Percentiles rank a stretch among this genome's conserved stretches.
Conservation (phyloP, 129 eudicot genomes). For the Daucus carota region DNA sequence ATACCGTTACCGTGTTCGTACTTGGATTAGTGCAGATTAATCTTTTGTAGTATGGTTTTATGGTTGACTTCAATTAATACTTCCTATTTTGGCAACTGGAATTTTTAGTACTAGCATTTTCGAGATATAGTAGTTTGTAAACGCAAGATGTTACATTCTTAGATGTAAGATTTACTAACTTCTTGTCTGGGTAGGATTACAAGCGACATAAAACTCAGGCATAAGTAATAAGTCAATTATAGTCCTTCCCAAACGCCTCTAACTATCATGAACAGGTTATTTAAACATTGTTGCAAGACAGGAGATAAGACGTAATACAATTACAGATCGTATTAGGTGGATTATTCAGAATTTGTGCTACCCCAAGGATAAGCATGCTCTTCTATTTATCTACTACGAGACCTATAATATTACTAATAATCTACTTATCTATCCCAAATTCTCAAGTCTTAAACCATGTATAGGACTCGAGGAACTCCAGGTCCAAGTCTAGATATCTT, state of each 20-base stretch:
- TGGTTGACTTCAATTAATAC: background rate
- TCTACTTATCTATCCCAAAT: background rate
- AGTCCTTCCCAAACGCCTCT: background rate
- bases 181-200: background rate
- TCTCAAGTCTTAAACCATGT: background rate
- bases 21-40: background rate
- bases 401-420: background rate
- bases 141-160: background rate
- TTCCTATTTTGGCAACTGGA: background rate
- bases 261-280: background rate
- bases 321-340: background rate
- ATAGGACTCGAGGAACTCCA: background rate
- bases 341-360: background rate
- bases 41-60: background rate
- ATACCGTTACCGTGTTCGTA: background rate
- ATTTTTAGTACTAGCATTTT: background rate
- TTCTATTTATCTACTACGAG: background rate
- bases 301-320: background rate
- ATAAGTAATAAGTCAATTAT: background rate
- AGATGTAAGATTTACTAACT: background rate
- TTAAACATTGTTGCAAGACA: background rate
- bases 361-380: background rate
- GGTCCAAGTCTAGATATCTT: slow-evolving; percentile 1
- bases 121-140: background rate
- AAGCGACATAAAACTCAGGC: background rate